Conservation (phyloP, 352 stramenopile genomes). For the Globisporangium okanoganense region DNA sequence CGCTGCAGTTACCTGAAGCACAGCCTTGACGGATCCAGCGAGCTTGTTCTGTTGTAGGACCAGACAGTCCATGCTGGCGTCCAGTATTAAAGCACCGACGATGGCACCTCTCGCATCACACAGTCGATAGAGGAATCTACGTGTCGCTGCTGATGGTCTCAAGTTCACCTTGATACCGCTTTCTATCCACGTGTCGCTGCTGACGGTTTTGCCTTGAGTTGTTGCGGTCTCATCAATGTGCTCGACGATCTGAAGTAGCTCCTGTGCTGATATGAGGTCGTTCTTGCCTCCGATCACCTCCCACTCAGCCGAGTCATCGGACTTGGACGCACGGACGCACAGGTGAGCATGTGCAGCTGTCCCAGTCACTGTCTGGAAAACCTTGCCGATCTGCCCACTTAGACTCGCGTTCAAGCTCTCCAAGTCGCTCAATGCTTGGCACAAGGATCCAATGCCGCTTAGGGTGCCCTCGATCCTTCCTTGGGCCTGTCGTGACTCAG, state of each 20-base stretch:
- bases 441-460: neutral
- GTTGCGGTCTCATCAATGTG: neutral
- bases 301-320: neutral
- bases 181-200: neutral
- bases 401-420: neutral
- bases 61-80: neutral
- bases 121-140: neutral
- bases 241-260: neutral
- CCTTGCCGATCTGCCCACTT: neutral
- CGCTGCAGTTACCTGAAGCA: neutral
- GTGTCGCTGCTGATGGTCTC: no score
- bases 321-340: neutral
- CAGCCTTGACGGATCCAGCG: neutral
- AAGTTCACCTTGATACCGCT: neutral
- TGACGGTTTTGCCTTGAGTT: neutral
- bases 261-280: neutral
- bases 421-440: neutral
- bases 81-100: conserved; percentile 3
- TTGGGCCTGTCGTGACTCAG: neutral
- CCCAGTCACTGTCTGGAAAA: neutral
- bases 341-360: neutral
- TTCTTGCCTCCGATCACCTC: neutral
- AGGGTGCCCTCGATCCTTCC: neutral
- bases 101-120: neutral
- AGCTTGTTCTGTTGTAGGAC: neutral